Percentiles rank a stretch among this genome's conserved stretches.
phyloP scores from a whole-genome alignment of 441 rosid species.

The Bruguiera hainesii region DNA sequence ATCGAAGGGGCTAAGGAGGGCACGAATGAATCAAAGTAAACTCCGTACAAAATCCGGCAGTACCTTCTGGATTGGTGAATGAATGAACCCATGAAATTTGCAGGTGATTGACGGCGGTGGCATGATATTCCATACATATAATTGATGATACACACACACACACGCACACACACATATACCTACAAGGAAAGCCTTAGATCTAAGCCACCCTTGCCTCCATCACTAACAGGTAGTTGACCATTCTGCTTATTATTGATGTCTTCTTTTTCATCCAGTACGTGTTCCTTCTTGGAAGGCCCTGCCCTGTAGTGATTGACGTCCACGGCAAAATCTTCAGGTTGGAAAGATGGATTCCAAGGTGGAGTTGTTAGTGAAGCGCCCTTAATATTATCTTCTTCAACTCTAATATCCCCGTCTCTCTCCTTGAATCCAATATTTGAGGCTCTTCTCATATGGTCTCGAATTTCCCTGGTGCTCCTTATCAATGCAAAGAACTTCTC shows the following conservation, averaged over 20 bases:
- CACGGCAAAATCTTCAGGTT: constrained; percentile 44
- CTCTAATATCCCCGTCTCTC: constrained; percentile 13
- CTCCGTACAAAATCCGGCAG: no score
- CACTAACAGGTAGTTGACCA: constrained; percentile 7
- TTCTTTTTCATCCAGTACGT: neutral
- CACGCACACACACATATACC: neutral
- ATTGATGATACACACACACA: no score
- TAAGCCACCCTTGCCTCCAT: constrained; percentile 18
- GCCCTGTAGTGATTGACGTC: neutral
- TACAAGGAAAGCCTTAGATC: constrained; percentile 68
- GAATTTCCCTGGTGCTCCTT: constrained; percentile 43
- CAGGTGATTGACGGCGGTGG: no score
- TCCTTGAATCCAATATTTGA: constrained; percentile 1
- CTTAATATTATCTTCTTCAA: constrained; percentile 8
- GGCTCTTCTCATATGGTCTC: constrained; percentile 28
- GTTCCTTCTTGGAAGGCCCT: constrained; percentile 9
- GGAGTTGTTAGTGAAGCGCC: neutral
- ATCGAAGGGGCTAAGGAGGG: no score
- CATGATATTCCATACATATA: no score
- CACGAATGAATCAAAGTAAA: no score
- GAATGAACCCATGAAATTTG: no score
- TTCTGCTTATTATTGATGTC: constrained; percentile 15
- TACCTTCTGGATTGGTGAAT: no score
- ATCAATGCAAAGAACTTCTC: constrained; percentile 60
- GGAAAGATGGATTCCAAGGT: constrained; percentile 41